Conservation (phyloP, 2,329 filamentous ascomycete species). For the Xylariales sp. region DNA sequence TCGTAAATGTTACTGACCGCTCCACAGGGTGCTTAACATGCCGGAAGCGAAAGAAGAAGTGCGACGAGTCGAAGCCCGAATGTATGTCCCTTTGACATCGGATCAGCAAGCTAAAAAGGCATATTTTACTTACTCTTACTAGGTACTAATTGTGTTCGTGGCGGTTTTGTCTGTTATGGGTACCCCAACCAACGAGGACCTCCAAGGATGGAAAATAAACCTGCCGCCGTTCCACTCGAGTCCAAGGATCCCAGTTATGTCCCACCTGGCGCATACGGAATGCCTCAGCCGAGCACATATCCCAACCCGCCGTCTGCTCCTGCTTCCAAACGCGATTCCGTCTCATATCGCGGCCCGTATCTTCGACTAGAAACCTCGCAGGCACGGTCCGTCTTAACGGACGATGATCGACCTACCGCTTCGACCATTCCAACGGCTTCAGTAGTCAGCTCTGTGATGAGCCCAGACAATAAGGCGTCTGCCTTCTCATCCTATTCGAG, state of each 20-base stretch:
- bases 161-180: conserved; percentile 90
- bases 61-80: conserved; percentile 91
- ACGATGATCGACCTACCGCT: conserved; percentile 70
- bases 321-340: conserved; percentile 63
- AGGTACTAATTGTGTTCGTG: conserved; percentile 91
- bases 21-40: conserved; percentile 79
- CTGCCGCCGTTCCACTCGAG: conserved; percentile 78
- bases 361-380: conserved; percentile 73
- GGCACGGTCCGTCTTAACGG: conserved; percentile 64
- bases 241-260: conserved; percentile 80
- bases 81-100: conserved; percentile 69
- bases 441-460: conserved; percentile 56
- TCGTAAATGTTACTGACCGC: conserved; percentile 22
- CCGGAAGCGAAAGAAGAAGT: conserved; percentile 94
- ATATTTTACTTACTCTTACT: conserved; percentile 41
- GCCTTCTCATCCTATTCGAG: conserved; percentile 63
- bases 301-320: conserved; percentile 49
- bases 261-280: conserved; percentile 70
- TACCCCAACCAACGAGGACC: conserved; percentile 87
- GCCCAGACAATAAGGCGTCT: conserved; percentile 71
- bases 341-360: conserved; percentile 71
- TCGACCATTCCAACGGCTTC: conserved; percentile 70
- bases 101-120: background rate
- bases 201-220: conserved; percentile 79
- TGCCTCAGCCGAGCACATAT: conserved; percentile 59